Evolutionary conservation across 257 asterid species (phyloP), one percentile per base, ranked within the genome.

Genomic region (Nicotiana knightiana): DNA sequence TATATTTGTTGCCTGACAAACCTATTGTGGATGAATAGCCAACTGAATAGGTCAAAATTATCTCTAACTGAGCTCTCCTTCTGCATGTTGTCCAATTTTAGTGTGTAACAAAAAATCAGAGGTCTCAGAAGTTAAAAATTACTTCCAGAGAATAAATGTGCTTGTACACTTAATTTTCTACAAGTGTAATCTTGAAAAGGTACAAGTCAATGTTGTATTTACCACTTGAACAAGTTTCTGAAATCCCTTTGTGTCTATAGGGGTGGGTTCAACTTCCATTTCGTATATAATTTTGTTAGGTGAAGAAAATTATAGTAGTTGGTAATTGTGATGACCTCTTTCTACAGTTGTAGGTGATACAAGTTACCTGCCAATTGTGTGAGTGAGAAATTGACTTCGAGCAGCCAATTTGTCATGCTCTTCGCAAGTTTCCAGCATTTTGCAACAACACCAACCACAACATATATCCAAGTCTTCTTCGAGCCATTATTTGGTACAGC

Each of bases 171-270:
- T 71, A 71, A 46, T 71, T 11, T 71, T 46, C 21, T 48, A 24
- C 61, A 13, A 10, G 32, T 68, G 59, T 17, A 73, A 73, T 73
- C 39, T 24, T 12, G 24, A 3, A 24, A 73, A 3, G 26, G 61
- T 43, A 43, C 12, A 43, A 48, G 79, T 73, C 39, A 73, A 48
- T 43, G 43, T 57, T 13, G 21, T 67, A 83, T 75, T n/a, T 91
- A 93, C 99, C 95, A 95, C 96, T 90, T 93, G 87, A 83, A 92
- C 82, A 37, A 95, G 99, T 91, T 93, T 92, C 91, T 93, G 92
- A 87, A 93, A 95, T 73, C 97, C 97, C 85, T 84, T 87, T 0
- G 99, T 93, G 91, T 91, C 99, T 24, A 93, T 91, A 15, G 94
- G 88, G 0, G 99, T 95, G n/a, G 94, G 82, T 65, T 89, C 93